phyloP scores from a whole-genome alignment of 352 stramenopile genomes.

The Phytophthora megakarya region DNA sequence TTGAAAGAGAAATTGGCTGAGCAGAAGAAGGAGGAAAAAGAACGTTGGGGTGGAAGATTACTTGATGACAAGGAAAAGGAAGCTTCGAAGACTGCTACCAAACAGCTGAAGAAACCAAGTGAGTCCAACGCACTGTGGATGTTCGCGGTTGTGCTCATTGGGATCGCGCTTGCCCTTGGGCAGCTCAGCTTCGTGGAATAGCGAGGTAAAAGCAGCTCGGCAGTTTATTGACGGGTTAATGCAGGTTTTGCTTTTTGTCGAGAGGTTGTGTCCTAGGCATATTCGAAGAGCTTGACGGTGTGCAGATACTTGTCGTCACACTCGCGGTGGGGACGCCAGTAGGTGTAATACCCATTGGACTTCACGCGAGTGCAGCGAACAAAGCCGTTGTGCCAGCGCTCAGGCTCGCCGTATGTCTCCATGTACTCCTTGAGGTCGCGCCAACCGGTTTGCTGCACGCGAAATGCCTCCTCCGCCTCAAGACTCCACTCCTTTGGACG shows the following conservation, averaged over 20 bases:
- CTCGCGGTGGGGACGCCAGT: conserved; percentile 74
- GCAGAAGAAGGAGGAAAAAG: conserved; percentile 68
- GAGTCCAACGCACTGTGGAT: conserved; percentile 38
- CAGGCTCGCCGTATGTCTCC: conserved; percentile 72
- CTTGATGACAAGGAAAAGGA: conserved; percentile 39
- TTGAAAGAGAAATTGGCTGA: conserved; percentile 55
- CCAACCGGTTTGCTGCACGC: conserved; percentile 76
- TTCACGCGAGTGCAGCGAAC: conserved; percentile 84
- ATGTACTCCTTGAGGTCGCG: conserved; percentile 84
- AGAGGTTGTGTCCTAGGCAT: conserved; percentile 37
- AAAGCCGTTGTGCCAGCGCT: conserved; percentile 76
- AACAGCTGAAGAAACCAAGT: conserved; percentile 14
- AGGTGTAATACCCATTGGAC: conserved; percentile 84
- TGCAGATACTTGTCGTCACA: conserved; percentile 86
- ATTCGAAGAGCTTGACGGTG: conserved; percentile 81
- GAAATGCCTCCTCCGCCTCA: conserved; percentile 76
- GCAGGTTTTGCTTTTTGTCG: conserved; percentile 2
- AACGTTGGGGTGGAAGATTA: conserved; percentile 71
- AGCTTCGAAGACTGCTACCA: neutral
- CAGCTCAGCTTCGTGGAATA: conserved; percentile 44
- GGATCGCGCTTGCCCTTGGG: conserved; percentile 38
- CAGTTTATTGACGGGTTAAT: conserved; percentile 28
- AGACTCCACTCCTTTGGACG: conserved; percentile 73
- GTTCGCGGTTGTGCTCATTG: conserved; percentile 46
- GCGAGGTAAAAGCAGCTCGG: neutral